Conservation (phyloP, 2,329 filamentous ascomycete species). For the Thielaviopsis populi region DNA sequence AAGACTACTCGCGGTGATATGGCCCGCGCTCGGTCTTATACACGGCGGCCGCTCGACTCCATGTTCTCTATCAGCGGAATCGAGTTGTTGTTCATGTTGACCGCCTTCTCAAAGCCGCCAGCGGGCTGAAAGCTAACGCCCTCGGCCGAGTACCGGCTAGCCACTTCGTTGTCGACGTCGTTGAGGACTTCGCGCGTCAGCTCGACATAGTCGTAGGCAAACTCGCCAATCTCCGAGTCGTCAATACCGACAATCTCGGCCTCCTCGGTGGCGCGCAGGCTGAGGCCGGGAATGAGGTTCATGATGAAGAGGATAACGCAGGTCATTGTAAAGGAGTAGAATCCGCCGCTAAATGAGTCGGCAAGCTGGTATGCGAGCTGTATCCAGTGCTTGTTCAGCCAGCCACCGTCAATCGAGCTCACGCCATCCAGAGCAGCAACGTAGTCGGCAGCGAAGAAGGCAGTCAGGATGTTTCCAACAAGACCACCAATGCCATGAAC, state of each 20-base stretch:
- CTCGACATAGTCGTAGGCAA: slow-evolving; percentile 91
- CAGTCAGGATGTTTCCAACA: slow-evolving; percentile 65
- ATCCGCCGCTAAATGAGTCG: slow-evolving; percentile 59
- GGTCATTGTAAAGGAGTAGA: slow-evolving; percentile 65
- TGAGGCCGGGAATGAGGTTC: slow-evolving; percentile 62
- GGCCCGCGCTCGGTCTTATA: background rate
- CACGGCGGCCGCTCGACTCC: slow-evolving; percentile 16
- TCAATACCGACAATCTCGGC: slow-evolving; percentile 76
- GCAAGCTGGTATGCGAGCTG: slow-evolving; percentile 75
- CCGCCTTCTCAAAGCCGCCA: slow-evolving; percentile 28
- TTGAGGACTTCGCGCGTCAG: slow-evolving; percentile 45
- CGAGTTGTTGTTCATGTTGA: slow-evolving; percentile 25
- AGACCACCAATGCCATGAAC: slow-evolving; percentile 67
- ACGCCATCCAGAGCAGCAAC: slow-evolving; percentile 66
- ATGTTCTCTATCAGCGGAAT: slow-evolving; percentile 30
- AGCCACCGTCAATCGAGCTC: slow-evolving; percentile 55
- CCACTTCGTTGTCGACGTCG: slow-evolving; percentile 31
- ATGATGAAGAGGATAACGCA: slow-evolving; percentile 67
- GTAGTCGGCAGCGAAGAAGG: slow-evolving; percentile 71
- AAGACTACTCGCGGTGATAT: background rate
- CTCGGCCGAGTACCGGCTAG: slow-evolving; percentile 31
- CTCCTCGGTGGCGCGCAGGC: slow-evolving; percentile 58
- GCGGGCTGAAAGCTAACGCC: slow-evolving; percentile 27
- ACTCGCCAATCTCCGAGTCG: slow-evolving; percentile 82
- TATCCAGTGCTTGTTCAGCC: slow-evolving; percentile 70